These are phyloP conservation scores for Penicillium verhagenii DNA, from an alignment of 495 filamentous ascomycete species.

Conservation along the genomic window DNA sequence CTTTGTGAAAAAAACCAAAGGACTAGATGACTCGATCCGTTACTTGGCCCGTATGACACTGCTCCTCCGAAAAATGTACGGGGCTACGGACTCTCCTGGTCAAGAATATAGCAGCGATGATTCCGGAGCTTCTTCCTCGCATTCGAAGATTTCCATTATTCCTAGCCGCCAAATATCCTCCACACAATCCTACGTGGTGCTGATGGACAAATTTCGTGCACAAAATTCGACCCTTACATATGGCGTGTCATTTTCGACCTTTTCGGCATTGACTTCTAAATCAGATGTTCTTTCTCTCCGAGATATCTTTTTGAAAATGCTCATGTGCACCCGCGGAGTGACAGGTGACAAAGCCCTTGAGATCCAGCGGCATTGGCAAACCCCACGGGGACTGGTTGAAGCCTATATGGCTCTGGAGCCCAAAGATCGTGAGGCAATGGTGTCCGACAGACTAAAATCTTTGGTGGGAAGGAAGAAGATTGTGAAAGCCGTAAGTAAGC, in stretches of 20 bases:
- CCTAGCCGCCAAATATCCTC: constrained; percentile 63
- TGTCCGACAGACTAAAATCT: constrained; percentile 51
- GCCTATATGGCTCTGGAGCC: constrained; percentile 59
- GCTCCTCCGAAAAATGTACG: constrained; percentile 65
- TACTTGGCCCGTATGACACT: constrained; percentile 77
- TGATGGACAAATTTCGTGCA: constrained; percentile 56
- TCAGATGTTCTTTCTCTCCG: constrained; percentile 69
- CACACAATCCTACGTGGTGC: constrained; percentile 65
- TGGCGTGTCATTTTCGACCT: constrained; percentile 70
- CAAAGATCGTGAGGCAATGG: constrained; percentile 48
- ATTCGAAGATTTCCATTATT: constrained; percentile 46
- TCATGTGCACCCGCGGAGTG: constrained; percentile 80
- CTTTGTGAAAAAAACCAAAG: constrained; percentile 75
- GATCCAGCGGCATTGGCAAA: constrained; percentile 73
- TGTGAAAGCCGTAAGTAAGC: constrained; percentile 59
- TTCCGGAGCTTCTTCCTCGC: background rate
- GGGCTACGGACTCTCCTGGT: constrained; percentile 35
- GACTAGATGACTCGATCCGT: constrained; percentile 76
- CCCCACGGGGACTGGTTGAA: constrained; percentile 65
- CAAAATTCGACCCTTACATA: constrained; percentile 51
- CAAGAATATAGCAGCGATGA: constrained; percentile 6
- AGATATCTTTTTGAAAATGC: constrained; percentile 80
- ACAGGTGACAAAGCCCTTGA: constrained; percentile 79
- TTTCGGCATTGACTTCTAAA: constrained; percentile 70
- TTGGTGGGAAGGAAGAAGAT: constrained; percentile 70